Evolutionary conservation across 2,329 filamentous ascomycete genomes (phyloP).

Genomic region (Penicillium sp.): DNA sequence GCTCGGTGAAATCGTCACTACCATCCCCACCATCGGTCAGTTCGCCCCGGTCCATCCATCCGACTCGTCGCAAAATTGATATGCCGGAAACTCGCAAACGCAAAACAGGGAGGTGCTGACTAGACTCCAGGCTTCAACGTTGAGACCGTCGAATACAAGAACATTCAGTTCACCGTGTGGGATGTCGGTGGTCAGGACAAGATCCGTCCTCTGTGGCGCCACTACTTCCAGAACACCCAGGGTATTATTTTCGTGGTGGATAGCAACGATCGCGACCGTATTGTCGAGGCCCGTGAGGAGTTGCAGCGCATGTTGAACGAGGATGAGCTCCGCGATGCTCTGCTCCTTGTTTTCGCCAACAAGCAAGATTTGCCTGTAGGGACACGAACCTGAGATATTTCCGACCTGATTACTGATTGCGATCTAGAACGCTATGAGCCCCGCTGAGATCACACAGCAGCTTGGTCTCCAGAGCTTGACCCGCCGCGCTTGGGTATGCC

Average conservation of each 20-base stretch:
- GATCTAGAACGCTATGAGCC: constrained; percentile 94
- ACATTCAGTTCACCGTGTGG: constrained; percentile 99
- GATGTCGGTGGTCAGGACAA: constrained; percentile 99
- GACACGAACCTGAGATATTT: background rate
- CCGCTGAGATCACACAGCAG: constrained; percentile 99
- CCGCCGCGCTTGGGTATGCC: constrained; percentile 95
- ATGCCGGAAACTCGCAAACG: background rate
- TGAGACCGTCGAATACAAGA: constrained; percentile 99
- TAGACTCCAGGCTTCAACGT: constrained; percentile 85
- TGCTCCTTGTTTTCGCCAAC: constrained; percentile 97
- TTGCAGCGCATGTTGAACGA: constrained; percentile 98
- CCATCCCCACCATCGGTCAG: constrained; percentile 96
- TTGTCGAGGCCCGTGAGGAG: constrained; percentile 95
- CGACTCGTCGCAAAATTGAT: constrained; percentile 6
- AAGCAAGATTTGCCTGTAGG: constrained; percentile 98
- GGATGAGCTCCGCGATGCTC: constrained; percentile 95
- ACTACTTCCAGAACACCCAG: constrained; percentile 99
- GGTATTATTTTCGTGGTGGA: constrained; percentile 99
- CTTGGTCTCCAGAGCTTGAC: constrained; percentile 98
- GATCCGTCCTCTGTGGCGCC: constrained; percentile 98
- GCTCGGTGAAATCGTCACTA: constrained; percentile 97
- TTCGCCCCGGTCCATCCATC: constrained; percentile 14
- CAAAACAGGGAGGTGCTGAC: constrained; percentile 4
- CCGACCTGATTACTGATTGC: constrained; percentile 28
- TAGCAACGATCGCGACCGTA: constrained; percentile 97